Evolutionary conservation across 2,329 filamentous ascomycete species (phyloP).

Genomic region (Endothia cerciana): DNA sequence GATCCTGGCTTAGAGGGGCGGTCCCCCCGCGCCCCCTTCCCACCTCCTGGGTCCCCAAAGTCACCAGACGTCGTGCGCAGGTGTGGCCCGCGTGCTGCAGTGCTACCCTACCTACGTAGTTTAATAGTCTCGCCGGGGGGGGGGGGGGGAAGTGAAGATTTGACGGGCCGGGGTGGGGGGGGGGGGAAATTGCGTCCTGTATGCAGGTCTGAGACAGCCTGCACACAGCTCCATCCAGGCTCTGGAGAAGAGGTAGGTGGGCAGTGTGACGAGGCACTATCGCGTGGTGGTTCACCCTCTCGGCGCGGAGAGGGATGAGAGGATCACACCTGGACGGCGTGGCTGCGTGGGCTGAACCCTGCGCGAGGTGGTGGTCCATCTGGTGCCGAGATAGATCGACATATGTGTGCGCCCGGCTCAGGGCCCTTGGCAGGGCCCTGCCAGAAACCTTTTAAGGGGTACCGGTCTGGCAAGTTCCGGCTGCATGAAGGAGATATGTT

Average conservation of each 20-base stretch:
- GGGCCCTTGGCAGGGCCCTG: not conserved
- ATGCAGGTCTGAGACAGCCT: constrained; percentile 4
- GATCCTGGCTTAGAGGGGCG: too few relatives aligned
- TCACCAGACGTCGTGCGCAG: constrained; percentile 1
- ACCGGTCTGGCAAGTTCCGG: too few relatives aligned
- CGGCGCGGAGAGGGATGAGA: too few relatives aligned
- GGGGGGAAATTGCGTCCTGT: too few relatives aligned
- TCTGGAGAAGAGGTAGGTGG: too few relatives aligned
- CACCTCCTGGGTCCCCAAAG: not conserved
- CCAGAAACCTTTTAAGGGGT: too few relatives aligned
- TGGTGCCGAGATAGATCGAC: not conserved
- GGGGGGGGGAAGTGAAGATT: not conserved
- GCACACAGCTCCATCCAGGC: too few relatives aligned
- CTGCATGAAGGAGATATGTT: too few relatives aligned
- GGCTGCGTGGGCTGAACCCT: too few relatives aligned
- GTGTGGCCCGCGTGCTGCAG: constrained; percentile 1
- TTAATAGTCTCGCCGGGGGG: not conserved
- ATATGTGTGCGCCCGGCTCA: not conserved
- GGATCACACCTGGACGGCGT: too few relatives aligned
- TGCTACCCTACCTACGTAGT: constrained; percentile 4
- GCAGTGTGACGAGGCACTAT: too few relatives aligned
- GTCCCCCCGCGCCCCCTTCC: not conserved
- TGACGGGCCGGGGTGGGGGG: not conserved
- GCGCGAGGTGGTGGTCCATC: not conserved
- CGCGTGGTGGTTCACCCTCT: too few relatives aligned